Evolutionary conservation across 163 green algal species (phyloP).

Genomic region (Coccomyxa subellipsoidea): DNA sequence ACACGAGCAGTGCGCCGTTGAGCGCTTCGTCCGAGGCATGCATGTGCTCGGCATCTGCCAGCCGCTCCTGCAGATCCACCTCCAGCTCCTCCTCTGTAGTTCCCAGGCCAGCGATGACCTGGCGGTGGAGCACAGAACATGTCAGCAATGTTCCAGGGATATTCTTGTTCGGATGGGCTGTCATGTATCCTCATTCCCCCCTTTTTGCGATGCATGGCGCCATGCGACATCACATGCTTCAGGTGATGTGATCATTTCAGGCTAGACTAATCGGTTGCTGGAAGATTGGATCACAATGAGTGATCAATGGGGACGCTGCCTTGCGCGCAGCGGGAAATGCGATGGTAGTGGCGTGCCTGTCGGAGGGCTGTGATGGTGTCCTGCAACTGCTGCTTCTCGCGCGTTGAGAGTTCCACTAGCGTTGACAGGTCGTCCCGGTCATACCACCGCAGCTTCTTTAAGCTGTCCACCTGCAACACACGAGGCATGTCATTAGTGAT

Average conservation of each 20-base stretch:
- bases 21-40: slow-evolving; percentile 32
- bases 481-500: background rate
- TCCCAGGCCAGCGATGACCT: slow-evolving; percentile 31
- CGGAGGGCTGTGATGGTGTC: slow-evolving; percentile 49
- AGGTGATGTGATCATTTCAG: too few relatives aligned
- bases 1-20: slow-evolving; percentile 39
- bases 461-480: slow-evolving; percentile 53
- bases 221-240: too few relatives aligned
- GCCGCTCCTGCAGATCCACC: slow-evolving; percentile 18
- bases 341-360: slow-evolving; percentile 25
- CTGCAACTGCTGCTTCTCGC: slow-evolving; percentile 55
- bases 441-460: slow-evolving; percentile 61
- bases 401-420: slow-evolving; percentile 45
- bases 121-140: background rate
- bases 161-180: background rate
- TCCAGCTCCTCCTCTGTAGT: slow-evolving; percentile 26
- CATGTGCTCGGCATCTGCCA: slow-evolving; percentile 28
- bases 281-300: too few relatives aligned
- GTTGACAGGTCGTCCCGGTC: slow-evolving; percentile 47
- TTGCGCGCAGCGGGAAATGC: background rate
- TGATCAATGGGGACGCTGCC: too few relatives aligned
- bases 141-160: background rate
- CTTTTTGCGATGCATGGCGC: too few relatives aligned
- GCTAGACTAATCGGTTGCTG: too few relatives aligned
- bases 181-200: too few relatives aligned